Evolutionary conservation across 768 basidiomycete species (phyloP), one percentile per base, ranked within the genome.

Genomic region (Panaeolus cyanescens): DNA sequence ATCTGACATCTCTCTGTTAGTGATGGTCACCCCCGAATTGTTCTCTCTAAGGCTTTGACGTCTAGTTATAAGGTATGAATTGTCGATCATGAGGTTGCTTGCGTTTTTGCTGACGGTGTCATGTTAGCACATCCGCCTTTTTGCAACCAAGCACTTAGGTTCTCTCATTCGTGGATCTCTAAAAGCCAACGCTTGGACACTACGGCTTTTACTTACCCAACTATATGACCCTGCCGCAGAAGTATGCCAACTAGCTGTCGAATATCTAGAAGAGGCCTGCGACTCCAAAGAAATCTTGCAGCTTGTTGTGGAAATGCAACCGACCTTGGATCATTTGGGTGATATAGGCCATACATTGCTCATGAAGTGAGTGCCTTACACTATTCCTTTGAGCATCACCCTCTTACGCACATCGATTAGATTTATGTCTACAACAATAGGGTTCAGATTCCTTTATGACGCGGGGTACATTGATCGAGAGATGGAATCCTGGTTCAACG

Each of bases 401-500:
- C 22, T 31, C n/a, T 50, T 53, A 56, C 59, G 28, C 54, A 32
- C 59, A 32, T 39, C 6, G n/a, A 20, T 2, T 40, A 97, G 96
- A 68, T 99, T 99, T 74, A 90, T 99, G 82, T 96, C 95, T 9
- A 96, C 94, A 5, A 84, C 93, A 0, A 87, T 92, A 64, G 97
- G 97, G 2, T 99, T 99, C 72, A 84, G 88, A 5, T 99, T 96
- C 73, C 82, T 99, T 4, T 92, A 92, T 68, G 91, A 93, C 65
- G 90, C 93, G 13, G 90, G 91, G 3, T 98, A 98, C 69, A 96
- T 99, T 60, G 91, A 95, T 68, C 84, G 91, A 50, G 95, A 98
- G 73, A 92, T 99, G 85, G 95, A 99, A 64, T 85, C 87, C 65
- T 99, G 97, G 97, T 93, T 96, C 69, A 88, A 94, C 72, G 96